phyloP scores from a whole-genome alignment of 1,284 basidiomycete genomes.

The Pseudozyma flocculosa region DNA sequence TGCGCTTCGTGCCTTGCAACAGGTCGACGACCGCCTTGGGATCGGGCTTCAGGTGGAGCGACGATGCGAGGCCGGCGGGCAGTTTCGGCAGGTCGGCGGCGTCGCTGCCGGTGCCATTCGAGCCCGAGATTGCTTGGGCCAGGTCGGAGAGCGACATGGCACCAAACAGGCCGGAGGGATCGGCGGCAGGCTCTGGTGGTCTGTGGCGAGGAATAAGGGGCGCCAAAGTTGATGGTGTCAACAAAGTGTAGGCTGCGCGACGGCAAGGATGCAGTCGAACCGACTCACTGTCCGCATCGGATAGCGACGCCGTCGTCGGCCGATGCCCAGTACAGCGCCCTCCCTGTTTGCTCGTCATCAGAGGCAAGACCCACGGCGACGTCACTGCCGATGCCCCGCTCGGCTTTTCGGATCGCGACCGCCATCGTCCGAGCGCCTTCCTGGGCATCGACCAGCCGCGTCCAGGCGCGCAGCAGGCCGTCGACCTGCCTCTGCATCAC shows the following conservation, averaged over 20 bases:
- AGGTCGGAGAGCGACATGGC: not conserved
- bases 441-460: slow-evolving; percentile 29
- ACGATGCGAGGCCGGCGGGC: slow-evolving; percentile 22
- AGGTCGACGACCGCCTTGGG: slow-evolving; percentile 26
- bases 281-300: slow-evolving; percentile 9
- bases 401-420: slow-evolving; percentile 11
- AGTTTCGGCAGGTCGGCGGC: slow-evolving; percentile 18
- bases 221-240: too few species aligned
- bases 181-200: not conserved
- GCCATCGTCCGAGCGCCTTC: slow-evolving; percentile 12
- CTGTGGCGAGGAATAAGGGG: too few species aligned
- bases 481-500: slow-evolving; percentile 21
- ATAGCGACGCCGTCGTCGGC: slow-evolving; percentile 17
- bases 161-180: not conserved
- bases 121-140: not conserved
- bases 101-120: slow-evolving; percentile 2
- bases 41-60: slow-evolving; percentile 29
- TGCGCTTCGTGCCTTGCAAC: slow-evolving; percentile 24
- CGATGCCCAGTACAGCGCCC: slow-evolving; percentile 18
- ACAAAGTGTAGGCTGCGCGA: too few species aligned
- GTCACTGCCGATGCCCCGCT: slow-evolving; percentile 20
- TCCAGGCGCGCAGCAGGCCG: slow-evolving; percentile 40
- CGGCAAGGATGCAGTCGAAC: too few species aligned
- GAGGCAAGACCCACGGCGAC: not conserved
- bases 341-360: not conserved